Percentiles rank a stretch among this genome's conserved stretches.
These are phyloP conservation scores for Cetraspora pellucida DNA, from an alignment of 192 early-diverging fungal genomes.

Conservation along the genomic window DNA sequence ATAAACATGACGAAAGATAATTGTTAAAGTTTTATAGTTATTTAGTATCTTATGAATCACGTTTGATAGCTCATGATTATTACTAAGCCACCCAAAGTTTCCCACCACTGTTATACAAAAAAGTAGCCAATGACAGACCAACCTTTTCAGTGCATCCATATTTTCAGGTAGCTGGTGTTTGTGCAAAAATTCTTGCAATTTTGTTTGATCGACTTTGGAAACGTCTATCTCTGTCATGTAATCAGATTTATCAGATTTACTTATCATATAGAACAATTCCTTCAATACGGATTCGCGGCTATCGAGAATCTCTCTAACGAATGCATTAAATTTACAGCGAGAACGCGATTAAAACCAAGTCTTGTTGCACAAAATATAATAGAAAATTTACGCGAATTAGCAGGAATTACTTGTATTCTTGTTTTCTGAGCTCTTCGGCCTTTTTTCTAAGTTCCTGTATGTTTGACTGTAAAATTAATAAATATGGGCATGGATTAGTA, in stretches of 20 bases:
- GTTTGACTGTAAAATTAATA: neutral
- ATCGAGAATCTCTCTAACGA: neutral
- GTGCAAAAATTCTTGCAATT: slow-evolving; percentile 9
- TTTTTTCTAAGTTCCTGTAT: slow-evolving; percentile 3
- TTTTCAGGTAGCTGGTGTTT: slow-evolving; percentile 2
- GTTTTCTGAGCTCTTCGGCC: slow-evolving; percentile 1
- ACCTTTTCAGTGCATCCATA: slow-evolving; percentile 3
- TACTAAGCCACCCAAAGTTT: neutral
- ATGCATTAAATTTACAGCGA: neutral
- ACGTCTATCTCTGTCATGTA: neutral
- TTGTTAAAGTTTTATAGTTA: neutral
- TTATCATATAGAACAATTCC: slow-evolving; percentile 18
- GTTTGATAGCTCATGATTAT: neutral
- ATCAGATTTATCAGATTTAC: neutral
- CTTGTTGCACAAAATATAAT: neutral
- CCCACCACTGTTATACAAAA: neutral
- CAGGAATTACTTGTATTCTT: slow-evolving; percentile 4
- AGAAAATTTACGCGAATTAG: neutral
- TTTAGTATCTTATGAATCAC: neutral
- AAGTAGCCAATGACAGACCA: neutral
- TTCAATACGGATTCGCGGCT: slow-evolving; percentile 1
- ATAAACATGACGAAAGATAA: no score
- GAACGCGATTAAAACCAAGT: neutral
- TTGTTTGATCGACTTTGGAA: neutral
- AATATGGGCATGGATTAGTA: neutral